Base-by-base conservation (phyloP, 1,284 basidiomycete genomes). In the Sanghuangporus baumii region DNA sequence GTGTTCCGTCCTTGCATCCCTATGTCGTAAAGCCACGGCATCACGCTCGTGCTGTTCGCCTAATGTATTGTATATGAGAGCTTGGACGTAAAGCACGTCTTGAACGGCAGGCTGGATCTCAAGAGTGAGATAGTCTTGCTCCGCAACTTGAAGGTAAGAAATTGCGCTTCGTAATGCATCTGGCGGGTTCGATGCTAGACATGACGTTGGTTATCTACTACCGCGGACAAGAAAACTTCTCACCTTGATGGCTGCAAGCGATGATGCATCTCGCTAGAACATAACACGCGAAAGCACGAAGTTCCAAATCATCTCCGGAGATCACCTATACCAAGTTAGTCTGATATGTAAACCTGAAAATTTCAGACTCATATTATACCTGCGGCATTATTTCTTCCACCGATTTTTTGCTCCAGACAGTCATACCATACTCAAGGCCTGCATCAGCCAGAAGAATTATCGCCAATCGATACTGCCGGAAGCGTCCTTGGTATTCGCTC, bases 371-470 rank as follows among this genome's bases (percentile, higher is more conserved):
- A 11, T 46, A 18, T 34, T 12, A 31, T 63, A 87, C 90, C 76
- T 92, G 91, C 31, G 91, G 89, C 79, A 93, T 81, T 54, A 91
- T 82, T 66, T 89, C 89, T 57, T 91, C 86, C 50, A 93, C 68
- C 60, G 91, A 79, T 61, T 78, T 80, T 65, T 75, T 78, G 65
- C 82, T 85, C 67, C 83, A 80, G 69, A 82, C 81, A 18, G 87
- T 81, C 81, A 93, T 84, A 14, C 85, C 87, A 70, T 89, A 88
- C 68, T 91, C 88, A 18, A 92, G 74, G 5, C 85, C 84, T 61
- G 90, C 74, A 69, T 93, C 91, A 2, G 91, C 90, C 6, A 93
- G 79, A 37, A 93, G 71, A 61, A 88, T 79, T 20, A 86, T 79
- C 0, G 81, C 86, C 2, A 84, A 82, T 59, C 90, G 79, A 70